phyloP scores from a whole-genome alignment of 495 filamentous ascomycete species.

The Pyrenula aspistea region DNA sequence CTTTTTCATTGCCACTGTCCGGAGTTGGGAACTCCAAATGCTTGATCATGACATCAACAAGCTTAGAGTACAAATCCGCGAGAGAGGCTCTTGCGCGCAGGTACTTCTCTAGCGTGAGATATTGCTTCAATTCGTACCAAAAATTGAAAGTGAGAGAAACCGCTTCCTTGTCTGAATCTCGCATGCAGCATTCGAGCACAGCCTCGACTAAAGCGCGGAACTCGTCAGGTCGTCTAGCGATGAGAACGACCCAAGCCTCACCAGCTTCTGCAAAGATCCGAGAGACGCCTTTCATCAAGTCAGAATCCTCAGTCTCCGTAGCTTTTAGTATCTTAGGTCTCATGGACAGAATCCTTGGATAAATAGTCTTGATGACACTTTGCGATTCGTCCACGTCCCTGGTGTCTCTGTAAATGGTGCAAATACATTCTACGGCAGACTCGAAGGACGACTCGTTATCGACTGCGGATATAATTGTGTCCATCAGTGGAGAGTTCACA shows the following conservation, averaged over 20 bases:
- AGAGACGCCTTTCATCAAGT: constrained; percentile 77
- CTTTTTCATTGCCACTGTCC: constrained; percentile 57
- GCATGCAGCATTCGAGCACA: constrained; percentile 77
- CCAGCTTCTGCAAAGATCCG: constrained; percentile 87
- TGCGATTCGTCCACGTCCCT: constrained; percentile 78
- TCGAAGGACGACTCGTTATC: constrained; percentile 67
- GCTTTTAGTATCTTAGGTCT: constrained; percentile 63
- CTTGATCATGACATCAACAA: constrained; percentile 88
- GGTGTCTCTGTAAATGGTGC: constrained; percentile 83
- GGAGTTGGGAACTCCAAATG: constrained; percentile 83
- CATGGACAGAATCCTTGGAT: constrained; percentile 69
- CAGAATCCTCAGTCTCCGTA: constrained; percentile 73
- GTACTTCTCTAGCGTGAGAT: constrained; percentile 79
- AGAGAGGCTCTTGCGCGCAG: constrained; percentile 64
- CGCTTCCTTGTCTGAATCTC: constrained; percentile 78
- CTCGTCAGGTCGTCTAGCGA: constrained; percentile 67
- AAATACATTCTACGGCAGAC: constrained; percentile 85
- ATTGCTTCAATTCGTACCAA: constrained; percentile 98
- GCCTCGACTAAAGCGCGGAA: constrained; percentile 84
- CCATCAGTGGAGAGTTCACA: constrained; percentile 74
- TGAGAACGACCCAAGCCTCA: constrained; percentile 82
- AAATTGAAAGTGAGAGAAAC: constrained; percentile 88
- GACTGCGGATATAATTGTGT: constrained; percentile 66
- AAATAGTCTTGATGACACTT: constrained; percentile 68
- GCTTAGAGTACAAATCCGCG: constrained; percentile 65